A percentile compares a stretch with the other conserved stretches of the same genome.
These are phyloP conservation scores for Saccharomycopsis crataegensis DNA, from an alignment of 1,139 yeast genomes.

Conservation along the genomic window DNA sequence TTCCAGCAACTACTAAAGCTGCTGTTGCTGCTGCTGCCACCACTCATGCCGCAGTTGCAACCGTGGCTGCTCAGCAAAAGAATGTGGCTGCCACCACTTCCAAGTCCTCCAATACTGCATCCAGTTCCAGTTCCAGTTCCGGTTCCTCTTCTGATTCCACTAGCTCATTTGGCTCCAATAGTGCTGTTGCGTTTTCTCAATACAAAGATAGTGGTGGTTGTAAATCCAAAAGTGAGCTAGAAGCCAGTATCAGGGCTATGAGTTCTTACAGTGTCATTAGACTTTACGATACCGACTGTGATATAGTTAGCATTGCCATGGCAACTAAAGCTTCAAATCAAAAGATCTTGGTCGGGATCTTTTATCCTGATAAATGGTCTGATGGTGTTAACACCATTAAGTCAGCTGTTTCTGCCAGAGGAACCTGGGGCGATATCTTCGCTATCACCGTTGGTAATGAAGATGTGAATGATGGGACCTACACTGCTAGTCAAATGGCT, in stretches of 20 bases:
- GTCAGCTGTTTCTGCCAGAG: constrained; percentile 38
- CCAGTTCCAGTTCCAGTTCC: constrained; percentile 28
- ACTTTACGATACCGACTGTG: constrained; percentile 79
- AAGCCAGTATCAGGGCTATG: constrained; percentile 51
- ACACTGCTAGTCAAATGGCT: constrained; percentile 48
- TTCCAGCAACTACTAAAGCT: constrained; percentile 7
- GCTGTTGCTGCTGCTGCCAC: constrained; percentile 11
- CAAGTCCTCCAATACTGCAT: neutral
- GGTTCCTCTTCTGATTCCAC: neutral
- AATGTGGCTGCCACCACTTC: neutral
- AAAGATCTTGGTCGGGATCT: constrained; percentile 68
- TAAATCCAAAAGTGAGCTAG: constrained; percentile 53
- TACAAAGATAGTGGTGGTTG: constrained; percentile 65
- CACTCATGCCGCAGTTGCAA: constrained; percentile 21
- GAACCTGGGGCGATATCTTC: constrained; percentile 54
- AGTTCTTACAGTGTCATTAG: constrained; percentile 54
- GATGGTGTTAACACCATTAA: constrained; percentile 46
- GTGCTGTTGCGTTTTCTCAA: constrained; percentile 67
- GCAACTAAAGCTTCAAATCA: constrained; percentile 52
- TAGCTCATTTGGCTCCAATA: neutral
- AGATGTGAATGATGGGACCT: constrained; percentile 60
- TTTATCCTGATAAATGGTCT: constrained; percentile 45
- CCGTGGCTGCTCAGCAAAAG: neutral
- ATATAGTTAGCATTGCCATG: constrained; percentile 63
- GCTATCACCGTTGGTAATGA: constrained; percentile 80